These are phyloP conservation scores for Cadophora sp. DNA, from an alignment of 2,329 filamentous ascomycete species.

Conservation along the genomic window DNA sequence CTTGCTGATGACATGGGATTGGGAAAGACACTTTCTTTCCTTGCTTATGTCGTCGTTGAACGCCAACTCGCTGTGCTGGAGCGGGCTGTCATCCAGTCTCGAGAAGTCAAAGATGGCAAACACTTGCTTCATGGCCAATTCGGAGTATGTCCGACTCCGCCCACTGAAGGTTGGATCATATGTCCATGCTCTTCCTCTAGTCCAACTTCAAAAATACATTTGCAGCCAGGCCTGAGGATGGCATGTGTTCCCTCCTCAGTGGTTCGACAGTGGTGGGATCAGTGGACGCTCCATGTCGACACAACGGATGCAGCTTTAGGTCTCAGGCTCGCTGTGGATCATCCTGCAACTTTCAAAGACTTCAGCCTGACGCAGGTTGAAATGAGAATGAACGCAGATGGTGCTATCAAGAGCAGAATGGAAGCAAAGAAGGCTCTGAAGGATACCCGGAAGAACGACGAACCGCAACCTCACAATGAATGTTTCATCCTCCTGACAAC, in stretches of 20 bases:
- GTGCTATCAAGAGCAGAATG: conserved; percentile 13
- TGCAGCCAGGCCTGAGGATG: conserved; percentile 31
- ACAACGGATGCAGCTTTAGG: not conserved
- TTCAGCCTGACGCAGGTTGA: not conserved
- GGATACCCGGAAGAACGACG: conserved; percentile 9
- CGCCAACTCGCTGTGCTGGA: conserved; percentile 33
- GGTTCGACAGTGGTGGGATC: conserved; percentile 30
- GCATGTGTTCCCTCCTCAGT: conserved; percentile 32
- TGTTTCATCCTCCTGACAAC: conserved; percentile 32
- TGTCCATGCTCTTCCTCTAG: conserved; percentile 33
- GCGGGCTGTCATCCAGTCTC: conserved; percentile 22
- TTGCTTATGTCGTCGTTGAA: conserved; percentile 50
- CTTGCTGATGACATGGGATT: conserved; percentile 65
- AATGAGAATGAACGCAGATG: not conserved
- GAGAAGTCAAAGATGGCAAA: conserved; percentile 8
- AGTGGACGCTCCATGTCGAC: conserved; percentile 34
- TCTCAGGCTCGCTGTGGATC: conserved; percentile 29
- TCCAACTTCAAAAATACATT: conserved; percentile 28
- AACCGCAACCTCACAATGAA: conserved; percentile 25
- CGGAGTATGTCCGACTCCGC: conserved; percentile 18
- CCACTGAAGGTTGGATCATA: conserved; percentile 28
- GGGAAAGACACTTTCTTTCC: conserved; percentile 58
- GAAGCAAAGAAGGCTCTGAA: conserved; percentile 2
- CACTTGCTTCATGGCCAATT: conserved; percentile 20
- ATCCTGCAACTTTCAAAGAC: conserved; percentile 14